Base-by-base conservation (phyloP, 2,329 filamentous ascomycete genomes). In the Ilyonectria destructans region DNA sequence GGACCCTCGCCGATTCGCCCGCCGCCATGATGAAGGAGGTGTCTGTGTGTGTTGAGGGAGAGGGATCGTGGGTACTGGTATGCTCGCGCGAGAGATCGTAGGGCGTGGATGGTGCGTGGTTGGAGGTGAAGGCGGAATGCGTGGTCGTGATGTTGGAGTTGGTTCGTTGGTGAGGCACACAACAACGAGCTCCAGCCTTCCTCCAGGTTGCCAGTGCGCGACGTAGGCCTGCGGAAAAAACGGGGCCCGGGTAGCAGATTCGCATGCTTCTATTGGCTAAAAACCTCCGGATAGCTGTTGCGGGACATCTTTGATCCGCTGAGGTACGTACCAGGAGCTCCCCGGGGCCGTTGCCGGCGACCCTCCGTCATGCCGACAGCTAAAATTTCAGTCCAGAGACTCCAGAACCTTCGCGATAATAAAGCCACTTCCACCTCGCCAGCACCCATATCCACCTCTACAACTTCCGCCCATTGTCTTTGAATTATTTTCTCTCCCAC, bases 1-100 rank as follows among this genome's bases (percentile, higher is more conserved):
- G 90, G 88, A 98, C 91, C 86, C 92, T 84, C 78, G 84, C 83
- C 73, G 88, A 88, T 74, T 90, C 87, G 82, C 83, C 86, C 75
- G 86, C 86, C 77, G 87, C 87, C 88, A 90, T 90, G 72, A 67
- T 80, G 74, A 64, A 67, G 26, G 35, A 48, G 65, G 29, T 61
- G 63, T 52, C 65, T 66, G 62, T 56, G 70, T 58, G 71, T 68
- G 69, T 63, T 51, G 62, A 26, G 58, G 35, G 23, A 35, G 21
- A 31, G 29, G 29, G 9, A 60, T 40, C 58, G 35, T 29, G 63
- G 23, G 67, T 49, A 29, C n/a, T 15, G 49, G 33, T 35, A 45
- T 33, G 23, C 37, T 63, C 46, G 67, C 59, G 64, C 58, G 56
- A 54, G 33, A 15, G 45, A 54, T 46, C 37, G 43, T 37, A 31